phyloP scores from a whole-genome alignment of 805 yeast genomes.

The Kuraishia piskuri region DNA sequence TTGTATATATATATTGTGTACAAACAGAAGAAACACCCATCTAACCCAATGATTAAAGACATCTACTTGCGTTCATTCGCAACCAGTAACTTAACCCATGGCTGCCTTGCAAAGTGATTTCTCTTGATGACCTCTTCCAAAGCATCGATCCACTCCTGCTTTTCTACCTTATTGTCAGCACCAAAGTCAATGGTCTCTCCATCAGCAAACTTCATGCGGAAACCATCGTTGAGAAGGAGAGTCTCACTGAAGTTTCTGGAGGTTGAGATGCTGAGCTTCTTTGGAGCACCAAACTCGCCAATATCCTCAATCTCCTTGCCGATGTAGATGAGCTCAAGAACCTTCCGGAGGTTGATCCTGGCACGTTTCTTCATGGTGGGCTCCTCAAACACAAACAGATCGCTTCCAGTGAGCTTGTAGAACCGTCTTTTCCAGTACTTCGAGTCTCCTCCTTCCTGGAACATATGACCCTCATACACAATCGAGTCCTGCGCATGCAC shows the following conservation, averaged over 20 bases:
- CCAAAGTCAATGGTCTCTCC: slow-evolving; percentile 80
- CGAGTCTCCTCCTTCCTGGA: slow-evolving; percentile 91
- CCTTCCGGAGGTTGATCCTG: slow-evolving; percentile 66
- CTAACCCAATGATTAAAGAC: too few relatives aligned
- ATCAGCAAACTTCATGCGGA: slow-evolving; percentile 66
- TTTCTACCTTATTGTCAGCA: slow-evolving; percentile 63
- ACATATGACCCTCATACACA: slow-evolving; percentile 57
- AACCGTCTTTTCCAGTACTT: slow-evolving; percentile 63
- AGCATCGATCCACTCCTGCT: slow-evolving; percentile 54
- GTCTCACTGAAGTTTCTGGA: slow-evolving; percentile 65
- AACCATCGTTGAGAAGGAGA: slow-evolving; percentile 59
- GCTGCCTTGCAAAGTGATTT: slow-evolving; percentile 22
- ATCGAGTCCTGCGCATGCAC: slow-evolving; percentile 18
- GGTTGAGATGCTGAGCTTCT: background rate
- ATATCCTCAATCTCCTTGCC: slow-evolving; percentile 21
- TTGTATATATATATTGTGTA: too few relatives aligned
- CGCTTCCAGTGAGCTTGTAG: slow-evolving; percentile 65
- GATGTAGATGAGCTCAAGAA: slow-evolving; percentile 39
- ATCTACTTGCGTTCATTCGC: slow-evolving; percentile 1
- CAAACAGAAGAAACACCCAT: background rate
- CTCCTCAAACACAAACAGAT: slow-evolving; percentile 71
- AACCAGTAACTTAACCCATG: slow-evolving; percentile 26
- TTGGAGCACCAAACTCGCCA: slow-evolving; percentile 2
- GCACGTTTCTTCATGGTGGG: slow-evolving; percentile 61
- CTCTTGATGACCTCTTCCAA: slow-evolving; percentile 45